These are phyloP conservation scores for Moesziomyces sp. DNA, from an alignment of 1,284 basidiomycete species.

Conservation along the genomic window DNA sequence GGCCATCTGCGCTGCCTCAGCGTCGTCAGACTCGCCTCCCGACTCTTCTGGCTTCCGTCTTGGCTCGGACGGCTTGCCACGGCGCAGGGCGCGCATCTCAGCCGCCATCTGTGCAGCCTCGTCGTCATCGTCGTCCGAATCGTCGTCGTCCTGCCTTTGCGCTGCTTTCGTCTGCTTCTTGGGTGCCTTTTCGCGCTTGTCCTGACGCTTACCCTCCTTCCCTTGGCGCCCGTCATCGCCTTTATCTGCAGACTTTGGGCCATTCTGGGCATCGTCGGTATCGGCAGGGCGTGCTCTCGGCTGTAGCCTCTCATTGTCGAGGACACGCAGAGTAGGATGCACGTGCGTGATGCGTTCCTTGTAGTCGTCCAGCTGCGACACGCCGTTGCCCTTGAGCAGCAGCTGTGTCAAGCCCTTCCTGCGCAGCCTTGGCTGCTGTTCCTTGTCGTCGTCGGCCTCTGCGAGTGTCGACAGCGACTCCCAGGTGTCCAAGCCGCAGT, in stretches of 20 bases:
- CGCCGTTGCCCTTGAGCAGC: slow-evolving; percentile 52
- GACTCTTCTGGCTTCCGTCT: not conserved
- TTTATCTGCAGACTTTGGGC: not conserved
- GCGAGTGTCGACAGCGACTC: slow-evolving; percentile 41
- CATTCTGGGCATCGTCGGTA: slow-evolving; percentile 6
- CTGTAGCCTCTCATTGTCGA: slow-evolving; percentile 52
- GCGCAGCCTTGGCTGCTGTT: slow-evolving; percentile 26
- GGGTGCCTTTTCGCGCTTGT: not conserved
- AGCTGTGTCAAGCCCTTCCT: slow-evolving; percentile 53
- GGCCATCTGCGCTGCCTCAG: slow-evolving; percentile 33
- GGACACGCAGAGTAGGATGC: slow-evolving; percentile 44
- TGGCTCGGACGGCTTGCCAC: slow-evolving; percentile 5
- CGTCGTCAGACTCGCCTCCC: slow-evolving; percentile 28
- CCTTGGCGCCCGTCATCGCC: slow-evolving; percentile 1
- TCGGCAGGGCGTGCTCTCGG: slow-evolving; percentile 21
- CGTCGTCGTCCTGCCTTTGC: slow-evolving; percentile 3
- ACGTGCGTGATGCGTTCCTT: slow-evolving; percentile 40
- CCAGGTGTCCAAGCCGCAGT: slow-evolving; percentile 58
- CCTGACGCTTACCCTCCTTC: slow-evolving; percentile 1
- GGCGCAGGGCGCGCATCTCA: slow-evolving; percentile 31
- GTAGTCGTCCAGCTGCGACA: slow-evolving; percentile 38
- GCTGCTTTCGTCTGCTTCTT: not conserved
- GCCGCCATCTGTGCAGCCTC: slow-evolving; percentile 35
- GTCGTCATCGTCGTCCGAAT: slow-evolving; percentile 24
- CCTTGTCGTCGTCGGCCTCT: slow-evolving; percentile 8